Percentiles rank a stretch among this genome's conserved stretches.
phyloP scores from a whole-genome alignment of 2,329 filamentous ascomycete genomes.

The Thielaviopsis ethacetica region DNA sequence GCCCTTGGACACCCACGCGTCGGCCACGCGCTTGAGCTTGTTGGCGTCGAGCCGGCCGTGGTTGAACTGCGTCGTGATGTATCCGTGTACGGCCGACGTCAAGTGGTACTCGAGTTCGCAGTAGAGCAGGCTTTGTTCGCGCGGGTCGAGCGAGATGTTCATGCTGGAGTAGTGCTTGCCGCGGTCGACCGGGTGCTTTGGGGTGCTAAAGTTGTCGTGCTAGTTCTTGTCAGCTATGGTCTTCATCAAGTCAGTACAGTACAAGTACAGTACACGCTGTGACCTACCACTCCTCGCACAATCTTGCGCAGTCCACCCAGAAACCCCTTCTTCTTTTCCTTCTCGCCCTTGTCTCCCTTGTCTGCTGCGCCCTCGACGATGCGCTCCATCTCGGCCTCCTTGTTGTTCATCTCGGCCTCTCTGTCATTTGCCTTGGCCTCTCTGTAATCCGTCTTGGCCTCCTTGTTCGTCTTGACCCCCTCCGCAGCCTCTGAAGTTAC shows the following conservation, averaged over 20 bases:
- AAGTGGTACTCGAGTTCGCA: constrained; percentile 41
- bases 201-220: background rate
- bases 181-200: background rate
- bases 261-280: background rate
- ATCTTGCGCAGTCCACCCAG: constrained; percentile 33
- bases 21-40: constrained; percentile 34
- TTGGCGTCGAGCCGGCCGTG: constrained; percentile 36
- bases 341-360: constrained; percentile 15
- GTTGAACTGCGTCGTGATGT: constrained; percentile 35
- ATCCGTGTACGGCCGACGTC: constrained; percentile 33
- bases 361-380: background rate
- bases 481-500: too few species aligned
- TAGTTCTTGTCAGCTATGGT: background rate
- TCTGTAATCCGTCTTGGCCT: too few species aligned
- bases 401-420: too few species aligned
- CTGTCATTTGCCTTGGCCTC: too few species aligned
- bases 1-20: constrained; percentile 35
- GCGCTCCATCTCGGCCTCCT: too few species aligned
- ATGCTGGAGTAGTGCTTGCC: constrained; percentile 17
- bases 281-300: constrained; percentile 35
- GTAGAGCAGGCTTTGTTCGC: constrained; percentile 42
- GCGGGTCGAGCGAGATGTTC: constrained; percentile 34
- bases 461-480: too few species aligned
- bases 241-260: too few species aligned
- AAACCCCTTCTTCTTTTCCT: constrained; percentile 26